Conservation (phyloP, 2,329 filamentous ascomycete species). For the Leptodontidium sp. region DNA sequence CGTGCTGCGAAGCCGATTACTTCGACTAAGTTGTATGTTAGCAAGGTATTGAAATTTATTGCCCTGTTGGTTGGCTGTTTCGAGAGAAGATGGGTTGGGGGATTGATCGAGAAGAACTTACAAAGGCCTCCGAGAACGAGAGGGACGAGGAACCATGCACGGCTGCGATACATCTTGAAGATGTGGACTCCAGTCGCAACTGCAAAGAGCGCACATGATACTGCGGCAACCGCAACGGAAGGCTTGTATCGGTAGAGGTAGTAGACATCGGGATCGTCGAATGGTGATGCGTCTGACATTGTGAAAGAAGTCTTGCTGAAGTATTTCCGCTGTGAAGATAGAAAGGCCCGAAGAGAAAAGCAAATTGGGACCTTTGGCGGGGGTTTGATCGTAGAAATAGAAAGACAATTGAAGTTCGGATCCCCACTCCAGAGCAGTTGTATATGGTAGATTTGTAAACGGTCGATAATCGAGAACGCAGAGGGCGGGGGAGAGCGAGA, state of each 20-base stretch:
- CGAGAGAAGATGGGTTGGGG: too few relatives aligned
- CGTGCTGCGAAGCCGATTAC: constrained; percentile 48
- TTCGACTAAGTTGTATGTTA: constrained; percentile 46
- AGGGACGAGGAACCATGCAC: constrained; percentile 59
- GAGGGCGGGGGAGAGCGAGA: too few relatives aligned
- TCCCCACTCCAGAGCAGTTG: too few relatives aligned
- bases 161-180: constrained; percentile 49
- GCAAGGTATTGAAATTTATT: not conserved
- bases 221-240: not conserved
- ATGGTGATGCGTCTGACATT: too few relatives aligned
- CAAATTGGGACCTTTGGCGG: too few relatives aligned
- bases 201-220: not conserved
- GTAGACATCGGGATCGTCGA: not conserved
- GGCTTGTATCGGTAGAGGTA: constrained; percentile 7
- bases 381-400: too few relatives aligned
- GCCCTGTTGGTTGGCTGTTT: not conserved
- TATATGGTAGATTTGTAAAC: too few relatives aligned
- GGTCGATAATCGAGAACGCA: too few relatives aligned
- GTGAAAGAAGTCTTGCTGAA: too few relatives aligned
- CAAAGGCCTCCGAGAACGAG: constrained; percentile 58
- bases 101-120: constrained; percentile 42
- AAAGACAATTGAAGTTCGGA: too few relatives aligned
- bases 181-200: constrained; percentile 44
- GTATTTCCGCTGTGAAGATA: too few relatives aligned
- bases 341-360: too few relatives aligned